Evolutionary conservation across 208 protist genomes (phyloP).

Genomic region (Novymonas esmeraldas): DNA sequence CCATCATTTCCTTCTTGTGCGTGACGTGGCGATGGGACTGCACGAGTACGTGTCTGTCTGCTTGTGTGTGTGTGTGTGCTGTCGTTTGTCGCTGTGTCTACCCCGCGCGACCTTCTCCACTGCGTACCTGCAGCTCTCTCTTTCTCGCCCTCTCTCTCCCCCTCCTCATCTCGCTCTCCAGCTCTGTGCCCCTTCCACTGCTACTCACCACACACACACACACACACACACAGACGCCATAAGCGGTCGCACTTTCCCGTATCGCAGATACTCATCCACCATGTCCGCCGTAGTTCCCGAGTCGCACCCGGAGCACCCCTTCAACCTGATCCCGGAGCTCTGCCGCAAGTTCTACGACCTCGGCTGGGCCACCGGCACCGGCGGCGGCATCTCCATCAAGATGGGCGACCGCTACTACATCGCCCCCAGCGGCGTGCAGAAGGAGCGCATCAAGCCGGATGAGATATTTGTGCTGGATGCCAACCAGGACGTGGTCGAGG

Average conservation of each 20-base stretch:
- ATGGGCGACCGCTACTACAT: constrained; percentile 86
- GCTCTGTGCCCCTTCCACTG: no score
- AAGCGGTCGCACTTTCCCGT: no score
- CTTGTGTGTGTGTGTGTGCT: not conserved
- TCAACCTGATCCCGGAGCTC: constrained; percentile 93
- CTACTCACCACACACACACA: no score
- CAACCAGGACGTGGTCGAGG: constrained; percentile 50
- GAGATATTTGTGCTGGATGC: constrained; percentile 94
- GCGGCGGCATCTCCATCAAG: constrained; percentile 94
- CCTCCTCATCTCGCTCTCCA: not conserved
- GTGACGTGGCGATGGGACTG: no score
- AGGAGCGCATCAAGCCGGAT: constrained; percentile 90
- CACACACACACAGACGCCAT: no score
- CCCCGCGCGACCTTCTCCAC: no score
- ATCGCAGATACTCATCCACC: no score
- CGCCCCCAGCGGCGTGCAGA: constrained; percentile 95
- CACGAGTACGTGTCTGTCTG: not conserved
- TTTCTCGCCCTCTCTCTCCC: not conserved
- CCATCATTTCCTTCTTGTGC: not conserved
- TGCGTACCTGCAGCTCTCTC: no score
- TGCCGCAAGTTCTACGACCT: constrained; percentile 92
- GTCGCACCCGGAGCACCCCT: constrained; percentile 72
- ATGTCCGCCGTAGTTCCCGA: constrained; percentile 45
- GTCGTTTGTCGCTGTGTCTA: not conserved
- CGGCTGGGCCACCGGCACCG: constrained; percentile 96